These are phyloP conservation scores for Polytrichum formosum DNA, from an alignment of 225 moss, liverwort and hornwort species.

Conservation along the genomic window DNA sequence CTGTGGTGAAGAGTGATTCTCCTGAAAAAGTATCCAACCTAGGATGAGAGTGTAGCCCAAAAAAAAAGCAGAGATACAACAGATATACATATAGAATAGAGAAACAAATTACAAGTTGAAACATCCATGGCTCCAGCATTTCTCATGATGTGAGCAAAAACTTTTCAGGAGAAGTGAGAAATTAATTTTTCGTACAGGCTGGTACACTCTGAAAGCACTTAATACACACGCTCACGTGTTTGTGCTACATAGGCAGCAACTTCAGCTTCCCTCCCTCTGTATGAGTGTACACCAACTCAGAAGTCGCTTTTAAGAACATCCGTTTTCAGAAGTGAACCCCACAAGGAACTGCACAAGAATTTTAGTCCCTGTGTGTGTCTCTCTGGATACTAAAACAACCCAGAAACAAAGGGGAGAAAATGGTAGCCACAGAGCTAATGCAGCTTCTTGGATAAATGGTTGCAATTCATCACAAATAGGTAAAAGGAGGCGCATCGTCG, in stretches of 20 bases:
- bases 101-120: too few species aligned
- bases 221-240: constrained; percentile 3
- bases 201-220: neutral
- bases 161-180: too few species aligned
- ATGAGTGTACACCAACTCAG: neutral
- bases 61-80: too few species aligned
- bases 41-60: too few species aligned
- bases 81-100: too few species aligned
- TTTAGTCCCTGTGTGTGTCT: neutral
- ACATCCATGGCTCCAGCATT: too few species aligned
- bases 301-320: neutral
- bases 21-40: too few species aligned
- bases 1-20: too few species aligned
- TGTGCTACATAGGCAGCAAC: constrained; percentile 4
- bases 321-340: neutral
- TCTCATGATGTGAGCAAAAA: too few species aligned
- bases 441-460: neutral
- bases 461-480: neutral
- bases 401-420: neutral
- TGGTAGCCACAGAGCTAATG: neutral
- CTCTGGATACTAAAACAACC: neutral
- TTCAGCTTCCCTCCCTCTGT: neutral
- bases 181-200: neutral
- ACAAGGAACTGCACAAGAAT: constrained; percentile 1
- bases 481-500: neutral